These are phyloP conservation scores for Heterobasidion occidentale DNA, from an alignment of 1,284 basidiomycete genomes.

Conservation along the genomic window DNA sequence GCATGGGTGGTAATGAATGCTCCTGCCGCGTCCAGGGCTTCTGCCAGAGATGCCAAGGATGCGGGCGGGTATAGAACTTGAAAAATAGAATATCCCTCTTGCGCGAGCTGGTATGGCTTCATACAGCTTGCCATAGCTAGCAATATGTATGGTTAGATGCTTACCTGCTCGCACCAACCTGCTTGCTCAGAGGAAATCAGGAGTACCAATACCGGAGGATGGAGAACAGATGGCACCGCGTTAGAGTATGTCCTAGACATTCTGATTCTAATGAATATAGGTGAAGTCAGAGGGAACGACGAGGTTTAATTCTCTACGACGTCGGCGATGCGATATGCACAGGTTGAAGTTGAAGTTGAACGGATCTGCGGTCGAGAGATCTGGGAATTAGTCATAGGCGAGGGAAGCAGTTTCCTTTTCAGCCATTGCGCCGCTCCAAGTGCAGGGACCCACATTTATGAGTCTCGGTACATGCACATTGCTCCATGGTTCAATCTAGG, in stretches of 20 bases:
- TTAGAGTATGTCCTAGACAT: slow-evolving; percentile 11
- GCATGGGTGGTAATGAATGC: slow-evolving; percentile 8
- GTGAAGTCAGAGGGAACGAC: too few relatives aligned
- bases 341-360: too few relatives aligned
- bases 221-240: slow-evolving; percentile 10
- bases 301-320: too few relatives aligned
- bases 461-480: not conserved
- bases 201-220: slow-evolving; percentile 9
- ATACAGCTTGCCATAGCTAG: slow-evolving; percentile 1
- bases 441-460: too few relatives aligned
- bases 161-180: slow-evolving; percentile 33
- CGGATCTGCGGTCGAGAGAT: too few relatives aligned
- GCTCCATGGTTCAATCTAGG: slow-evolving; percentile 12
- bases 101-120: slow-evolving; percentile 25
- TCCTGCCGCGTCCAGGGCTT: slow-evolving; percentile 13
- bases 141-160: not conserved
- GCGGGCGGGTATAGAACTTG: slow-evolving; percentile 23
- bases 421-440: too few relatives aligned
- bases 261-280: not conserved
- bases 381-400: too few relatives aligned
- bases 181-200: slow-evolving; percentile 11
- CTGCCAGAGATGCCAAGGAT: slow-evolving; percentile 11
- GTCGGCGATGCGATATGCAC: too few relatives aligned
- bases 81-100: slow-evolving; percentile 35
- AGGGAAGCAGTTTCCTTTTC: too few relatives aligned